Evolutionary conservation across 2,329 filamentous ascomycete species (phyloP), one percentile per base, ranked within the genome.

Genomic region (Colletotrichum ledebouriae): DNA sequence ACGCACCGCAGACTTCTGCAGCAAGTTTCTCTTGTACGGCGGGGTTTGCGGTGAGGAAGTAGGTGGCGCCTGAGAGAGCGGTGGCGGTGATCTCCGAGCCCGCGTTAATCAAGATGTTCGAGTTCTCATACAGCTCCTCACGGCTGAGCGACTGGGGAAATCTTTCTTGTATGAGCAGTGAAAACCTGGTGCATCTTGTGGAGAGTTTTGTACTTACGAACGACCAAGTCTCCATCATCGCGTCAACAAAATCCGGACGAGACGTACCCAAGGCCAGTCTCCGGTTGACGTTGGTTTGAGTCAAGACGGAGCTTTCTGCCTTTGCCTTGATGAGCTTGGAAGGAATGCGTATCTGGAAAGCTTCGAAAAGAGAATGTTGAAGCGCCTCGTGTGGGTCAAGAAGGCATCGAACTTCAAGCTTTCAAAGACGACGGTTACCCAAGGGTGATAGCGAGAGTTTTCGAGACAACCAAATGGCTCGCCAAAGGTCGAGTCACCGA

Each of bases 1-100:
- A 82, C 0, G 74, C 20, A 0, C 72, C 63, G 1, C 80, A 76
- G 2, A 84, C 71, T 70, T 86, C 83, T 0, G 75, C 33, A 1
- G 72, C 72, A 5, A 84, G 50, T 17, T 71, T 79, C 3, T 73
- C 44, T 12, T 79, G 66, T 1, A 63, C 70, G 0, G 72, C 56
- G 0, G 77, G 78, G 22, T 80, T 76, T 4, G 47, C 72, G 0
- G 73, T 62, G 3, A 81, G 72, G 11, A 73, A 67, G 47, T 73
- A 79, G 0, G 71, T 72, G 11, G 67, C 69, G 1, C 73, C 77
- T 1, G 72, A 68, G 0, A 79, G 71, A 1, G 73, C 37, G 0
- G 76, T 76, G 2, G 77, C 77, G 3, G 78, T 79, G 2, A 77
- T 80, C 63, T 79, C 77, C 0, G 72, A 75, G 0, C 78, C 76